These are phyloP conservation scores for Colletotrichum spinosum DNA, from an alignment of 2,329 filamentous ascomycete species.

Conservation along the genomic window DNA sequence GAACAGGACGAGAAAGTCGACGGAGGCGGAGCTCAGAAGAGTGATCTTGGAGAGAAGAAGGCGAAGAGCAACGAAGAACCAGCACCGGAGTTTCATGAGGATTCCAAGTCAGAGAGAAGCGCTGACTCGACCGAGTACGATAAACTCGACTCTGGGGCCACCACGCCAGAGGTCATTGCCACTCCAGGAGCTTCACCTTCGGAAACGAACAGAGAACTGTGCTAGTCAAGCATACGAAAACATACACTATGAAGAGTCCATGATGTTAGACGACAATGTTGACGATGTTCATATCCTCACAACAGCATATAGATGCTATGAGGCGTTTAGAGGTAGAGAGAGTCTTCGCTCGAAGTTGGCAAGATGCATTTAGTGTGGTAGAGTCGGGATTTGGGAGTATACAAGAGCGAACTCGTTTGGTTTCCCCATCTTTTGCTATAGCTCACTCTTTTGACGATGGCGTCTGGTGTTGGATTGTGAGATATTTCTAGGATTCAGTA, in stretches of 20 bases:
- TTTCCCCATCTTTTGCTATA: too few relatives aligned
- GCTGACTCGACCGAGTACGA: slow-evolving; percentile 36
- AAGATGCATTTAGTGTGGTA: too few relatives aligned
- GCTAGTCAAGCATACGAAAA: slow-evolving; percentile 19
- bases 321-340: too few relatives aligned
- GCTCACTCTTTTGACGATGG: too few relatives aligned
- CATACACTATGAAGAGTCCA: slow-evolving; percentile 10
- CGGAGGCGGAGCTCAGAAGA: not conserved
- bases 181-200: slow-evolving; percentile 47
- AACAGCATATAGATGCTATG: too few relatives aligned
- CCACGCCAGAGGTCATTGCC: slow-evolving; percentile 34
- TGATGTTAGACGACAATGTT: slow-evolving; percentile 10
- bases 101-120: slow-evolving; percentile 37
- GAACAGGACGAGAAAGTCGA: not conserved
- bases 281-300: too few relatives aligned
- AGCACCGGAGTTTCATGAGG: slow-evolving; percentile 27
- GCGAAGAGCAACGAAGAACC: slow-evolving; percentile 5
- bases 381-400: too few relatives aligned
- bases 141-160: slow-evolving; percentile 36
- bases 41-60: not conserved
- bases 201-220: slow-evolving; percentile 43
- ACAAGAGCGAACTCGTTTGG: too few relatives aligned
- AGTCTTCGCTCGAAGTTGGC: too few relatives aligned
- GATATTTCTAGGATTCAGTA: too few relatives aligned
- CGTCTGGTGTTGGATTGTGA: too few relatives aligned